A percentile compares a stretch with the other conserved stretches of the same genome.
phyloP scores from a whole-genome alignment of 1,139 yeast genomes.

The Geotrichum macrosporum region DNA sequence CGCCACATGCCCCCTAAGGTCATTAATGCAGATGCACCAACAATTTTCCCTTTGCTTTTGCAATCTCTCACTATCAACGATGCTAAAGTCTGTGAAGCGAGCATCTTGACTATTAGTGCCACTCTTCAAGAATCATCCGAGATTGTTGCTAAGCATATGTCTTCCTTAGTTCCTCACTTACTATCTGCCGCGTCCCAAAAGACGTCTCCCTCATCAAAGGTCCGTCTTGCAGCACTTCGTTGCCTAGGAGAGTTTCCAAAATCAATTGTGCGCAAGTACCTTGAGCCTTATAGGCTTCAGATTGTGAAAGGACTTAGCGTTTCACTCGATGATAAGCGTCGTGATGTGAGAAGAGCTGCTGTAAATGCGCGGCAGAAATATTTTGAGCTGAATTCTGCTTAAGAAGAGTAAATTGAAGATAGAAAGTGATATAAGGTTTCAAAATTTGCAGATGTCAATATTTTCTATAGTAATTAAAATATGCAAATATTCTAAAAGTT shows the following conservation, averaged over 20 bases:
- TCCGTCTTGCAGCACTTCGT: slow-evolving; percentile 54
- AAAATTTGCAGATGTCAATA: too few relatives aligned
- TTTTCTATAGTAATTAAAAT: too few relatives aligned
- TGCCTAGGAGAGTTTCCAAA: slow-evolving; percentile 51
- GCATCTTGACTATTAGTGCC: slow-evolving; percentile 45
- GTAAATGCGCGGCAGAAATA: slow-evolving; percentile 75
- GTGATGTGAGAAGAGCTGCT: slow-evolving; percentile 70
- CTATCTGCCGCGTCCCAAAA: slow-evolving; percentile 33
- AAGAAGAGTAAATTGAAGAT: slow-evolving; percentile 3
- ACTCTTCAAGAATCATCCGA: slow-evolving; percentile 52
- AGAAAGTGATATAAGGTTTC: too few relatives aligned
- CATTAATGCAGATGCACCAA: slow-evolving; percentile 56
- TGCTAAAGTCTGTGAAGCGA: slow-evolving; percentile 52
- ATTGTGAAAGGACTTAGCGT: slow-evolving; percentile 49
- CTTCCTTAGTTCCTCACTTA: slow-evolving; percentile 54
- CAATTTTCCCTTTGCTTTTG: slow-evolving; percentile 65
- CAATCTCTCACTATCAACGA: slow-evolving; percentile 55
- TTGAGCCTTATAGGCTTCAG: slow-evolving; percentile 50
- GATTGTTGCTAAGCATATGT: slow-evolving; percentile 50
- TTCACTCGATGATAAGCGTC: slow-evolving; percentile 67
- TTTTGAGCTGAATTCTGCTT: slow-evolving; percentile 46
- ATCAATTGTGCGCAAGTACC: slow-evolving; percentile 40
- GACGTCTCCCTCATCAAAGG: slow-evolving; percentile 36
- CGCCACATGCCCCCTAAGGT: slow-evolving; percentile 60
- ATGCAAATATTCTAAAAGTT: too few relatives aligned